Evolutionary conservation across 768 basidiomycete genomes (phyloP).

Genomic region (Calocybe gangraenosa): DNA sequence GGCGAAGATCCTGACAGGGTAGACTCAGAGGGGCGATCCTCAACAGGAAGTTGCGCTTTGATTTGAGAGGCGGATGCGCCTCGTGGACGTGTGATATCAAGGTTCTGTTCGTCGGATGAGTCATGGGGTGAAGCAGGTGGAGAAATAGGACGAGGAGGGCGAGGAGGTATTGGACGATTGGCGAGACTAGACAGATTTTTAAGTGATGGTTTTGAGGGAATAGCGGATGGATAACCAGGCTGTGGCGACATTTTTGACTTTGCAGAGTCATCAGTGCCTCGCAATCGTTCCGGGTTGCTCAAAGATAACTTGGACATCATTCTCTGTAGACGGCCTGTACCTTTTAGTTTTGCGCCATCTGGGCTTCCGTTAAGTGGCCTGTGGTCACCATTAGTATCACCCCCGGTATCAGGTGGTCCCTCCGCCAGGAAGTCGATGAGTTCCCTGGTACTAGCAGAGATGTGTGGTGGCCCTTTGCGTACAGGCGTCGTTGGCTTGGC

Average conservation of each 20-base stretch:
- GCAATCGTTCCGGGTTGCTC: slow-evolving; percentile 36
- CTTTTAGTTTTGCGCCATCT: slow-evolving; percentile 46
- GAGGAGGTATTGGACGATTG: slow-evolving; percentile 59
- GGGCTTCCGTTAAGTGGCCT: slow-evolving; percentile 20
- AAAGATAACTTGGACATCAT: slow-evolving; percentile 80
- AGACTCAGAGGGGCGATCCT: neutral
- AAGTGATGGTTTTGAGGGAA: slow-evolving; percentile 27
- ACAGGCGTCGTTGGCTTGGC: slow-evolving; percentile 17
- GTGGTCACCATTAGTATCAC: slow-evolving; percentile 46
- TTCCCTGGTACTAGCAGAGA: slow-evolving; percentile 46
- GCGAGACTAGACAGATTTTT: slow-evolving; percentile 46
- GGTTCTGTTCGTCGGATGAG: slow-evolving; percentile 32
- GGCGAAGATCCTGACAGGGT: neutral
- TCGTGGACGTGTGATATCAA: slow-evolving; percentile 20
- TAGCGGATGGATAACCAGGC: slow-evolving; percentile 16
- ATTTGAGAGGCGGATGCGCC: slow-evolving; percentile 25
- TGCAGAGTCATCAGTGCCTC: slow-evolving; percentile 18
- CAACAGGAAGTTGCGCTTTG: slow-evolving; percentile 13
- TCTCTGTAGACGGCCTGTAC: slow-evolving; percentile 62
- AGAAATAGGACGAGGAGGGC: slow-evolving; percentile 43
- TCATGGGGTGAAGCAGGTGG: slow-evolving; percentile 46
- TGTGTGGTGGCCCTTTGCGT: slow-evolving; percentile 19
- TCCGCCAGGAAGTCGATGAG: slow-evolving; percentile 54
- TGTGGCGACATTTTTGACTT: slow-evolving; percentile 6
- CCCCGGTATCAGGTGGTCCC: slow-evolving; percentile 53